Conservation (phyloP, 345 rosid genomes). For the Euphorbia pulcherrima region DNA sequence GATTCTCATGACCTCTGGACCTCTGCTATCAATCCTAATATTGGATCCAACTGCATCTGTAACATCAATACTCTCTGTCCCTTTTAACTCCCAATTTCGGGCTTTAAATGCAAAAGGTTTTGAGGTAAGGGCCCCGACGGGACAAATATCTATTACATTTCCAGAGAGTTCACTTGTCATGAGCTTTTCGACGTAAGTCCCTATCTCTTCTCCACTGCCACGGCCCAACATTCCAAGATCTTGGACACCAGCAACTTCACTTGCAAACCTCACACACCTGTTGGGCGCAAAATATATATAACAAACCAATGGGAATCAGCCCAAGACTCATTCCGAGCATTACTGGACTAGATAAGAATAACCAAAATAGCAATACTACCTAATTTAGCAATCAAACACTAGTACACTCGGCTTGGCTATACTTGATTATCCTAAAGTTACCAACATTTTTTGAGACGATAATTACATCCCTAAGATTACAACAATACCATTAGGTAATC, state of each 20-base stretch:
- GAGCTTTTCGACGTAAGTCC: constrained; percentile 96
- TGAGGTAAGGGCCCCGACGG: constrained; percentile 96
- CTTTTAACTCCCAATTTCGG: constrained; percentile 98
- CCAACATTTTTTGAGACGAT: too few species aligned
- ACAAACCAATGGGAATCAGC: background rate
- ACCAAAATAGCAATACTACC: background rate
- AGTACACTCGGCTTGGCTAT: background rate
- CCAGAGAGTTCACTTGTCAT: constrained; percentile 99
- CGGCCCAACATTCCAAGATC: constrained; percentile 99
- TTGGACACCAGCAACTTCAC: constrained; percentile 94
- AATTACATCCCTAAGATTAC: background rate
- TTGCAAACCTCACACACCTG: constrained; percentile 98
- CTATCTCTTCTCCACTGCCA: constrained; percentile 99
- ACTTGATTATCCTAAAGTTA: background rate
- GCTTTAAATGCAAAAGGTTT: constrained; percentile 99
- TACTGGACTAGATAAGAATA: too few species aligned
- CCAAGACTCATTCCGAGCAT: too few species aligned
- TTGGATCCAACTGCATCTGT: constrained; percentile 97
- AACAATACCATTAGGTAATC: background rate
- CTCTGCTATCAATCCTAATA: constrained; percentile 94
- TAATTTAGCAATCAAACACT: background rate
- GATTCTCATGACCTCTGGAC: constrained; percentile 97
- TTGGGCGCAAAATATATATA: background rate
- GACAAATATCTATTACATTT: constrained; percentile 95
- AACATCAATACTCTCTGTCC: constrained; percentile 92